phyloP scores from a whole-genome alignment of 2,329 filamentous ascomycete species.

The Talaromyces sp. region DNA sequence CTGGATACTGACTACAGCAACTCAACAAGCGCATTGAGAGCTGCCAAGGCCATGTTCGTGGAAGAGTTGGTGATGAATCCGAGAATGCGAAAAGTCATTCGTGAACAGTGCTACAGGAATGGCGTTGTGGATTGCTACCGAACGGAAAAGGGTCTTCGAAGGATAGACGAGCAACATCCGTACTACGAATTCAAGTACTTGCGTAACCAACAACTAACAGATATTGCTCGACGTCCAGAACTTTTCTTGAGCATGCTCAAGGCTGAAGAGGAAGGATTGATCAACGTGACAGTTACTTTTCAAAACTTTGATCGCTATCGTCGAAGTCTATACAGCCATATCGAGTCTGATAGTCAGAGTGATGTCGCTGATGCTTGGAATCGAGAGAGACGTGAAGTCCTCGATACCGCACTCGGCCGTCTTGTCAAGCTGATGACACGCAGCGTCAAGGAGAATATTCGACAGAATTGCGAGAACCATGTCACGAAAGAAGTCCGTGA shows the following conservation, averaged over 20 bases:
- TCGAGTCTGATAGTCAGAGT: slow-evolving; percentile 92
- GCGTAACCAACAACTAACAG: slow-evolving; percentile 77
- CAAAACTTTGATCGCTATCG: slow-evolving; percentile 73
- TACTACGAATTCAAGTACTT: slow-evolving; percentile 99
- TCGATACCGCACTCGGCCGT: slow-evolving; percentile 77
- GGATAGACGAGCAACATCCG: slow-evolving; percentile 90
- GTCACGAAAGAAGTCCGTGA: slow-evolving; percentile 85
- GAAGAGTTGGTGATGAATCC: slow-evolving; percentile 88
- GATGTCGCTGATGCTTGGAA: slow-evolving; percentile 96
- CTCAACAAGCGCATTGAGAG: slow-evolving; percentile 69
- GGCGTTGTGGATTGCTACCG: slow-evolving; percentile 82
- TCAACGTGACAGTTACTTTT: slow-evolving; percentile 79
- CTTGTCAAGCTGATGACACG: slow-evolving; percentile 81
- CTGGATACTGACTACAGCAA: slow-evolving; percentile 71
- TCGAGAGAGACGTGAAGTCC: slow-evolving; percentile 74
- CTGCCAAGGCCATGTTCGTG: slow-evolving; percentile 81
- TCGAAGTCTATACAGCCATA: slow-evolving; percentile 72
- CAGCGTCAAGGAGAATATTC: slow-evolving; percentile 89
- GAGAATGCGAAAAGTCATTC: slow-evolving; percentile 81
- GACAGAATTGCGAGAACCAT: slow-evolving; percentile 89
- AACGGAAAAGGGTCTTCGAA: slow-evolving; percentile 88
- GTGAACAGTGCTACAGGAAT: slow-evolving; percentile 76
- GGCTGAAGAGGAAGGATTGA: slow-evolving; percentile 87
- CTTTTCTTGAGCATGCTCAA: slow-evolving; percentile 96
- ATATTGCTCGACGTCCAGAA: slow-evolving; percentile 79